Evolutionary conservation across 1,284 basidiomycete genomes (phyloP).

Genomic region (Pseudozyma sp.): DNA sequence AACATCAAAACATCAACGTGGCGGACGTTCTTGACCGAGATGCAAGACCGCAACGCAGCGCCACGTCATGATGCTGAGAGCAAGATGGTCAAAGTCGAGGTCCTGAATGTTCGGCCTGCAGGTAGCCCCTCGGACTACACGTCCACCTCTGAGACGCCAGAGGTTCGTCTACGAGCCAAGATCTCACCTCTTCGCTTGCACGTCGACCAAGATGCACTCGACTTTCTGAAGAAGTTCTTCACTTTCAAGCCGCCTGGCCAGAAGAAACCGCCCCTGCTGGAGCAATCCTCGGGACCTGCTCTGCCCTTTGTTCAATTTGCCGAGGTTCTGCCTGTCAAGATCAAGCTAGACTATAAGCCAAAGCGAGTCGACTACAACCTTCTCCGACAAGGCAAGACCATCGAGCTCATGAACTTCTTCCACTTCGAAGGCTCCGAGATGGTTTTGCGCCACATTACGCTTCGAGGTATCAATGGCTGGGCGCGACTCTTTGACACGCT

Average conservation of each 20-base stretch:
- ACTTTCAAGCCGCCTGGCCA: constrained; percentile 77
- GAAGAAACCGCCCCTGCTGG: constrained; percentile 1
- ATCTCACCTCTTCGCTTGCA: constrained; percentile 82
- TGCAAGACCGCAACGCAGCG: constrained; percentile 38
- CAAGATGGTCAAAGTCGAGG: constrained; percentile 89
- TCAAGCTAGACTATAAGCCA: constrained; percentile 98
- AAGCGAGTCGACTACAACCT: constrained; percentile 93
- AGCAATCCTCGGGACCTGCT: constrained; percentile 7
- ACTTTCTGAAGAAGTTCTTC: constrained; percentile 96
- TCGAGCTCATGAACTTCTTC: constrained; percentile 99
- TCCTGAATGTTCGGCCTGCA: constrained; percentile 69
- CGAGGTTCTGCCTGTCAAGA: constrained; percentile 82
- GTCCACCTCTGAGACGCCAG: constrained; percentile 65
- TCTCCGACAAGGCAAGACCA: constrained; percentile 83
- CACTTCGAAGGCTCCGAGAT: constrained; percentile 99
- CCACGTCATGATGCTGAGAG: constrained; percentile 85
- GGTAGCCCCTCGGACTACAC: constrained; percentile 68
- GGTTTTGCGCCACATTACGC: constrained; percentile 90
- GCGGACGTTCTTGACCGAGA: constrained; percentile 88
- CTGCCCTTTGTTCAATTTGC: constrained; percentile 74
- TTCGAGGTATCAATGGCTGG: constrained; percentile 91
- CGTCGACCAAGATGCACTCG: constrained; percentile 97
- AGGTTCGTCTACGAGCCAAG: constrained; percentile 77
- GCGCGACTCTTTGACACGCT: constrained; percentile 86
- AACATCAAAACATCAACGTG: constrained; percentile 98